These are phyloP conservation scores for Botryotinia narcissicola DNA, from an alignment of 2,329 filamentous ascomycete genomes.

Conservation along the genomic window DNA sequence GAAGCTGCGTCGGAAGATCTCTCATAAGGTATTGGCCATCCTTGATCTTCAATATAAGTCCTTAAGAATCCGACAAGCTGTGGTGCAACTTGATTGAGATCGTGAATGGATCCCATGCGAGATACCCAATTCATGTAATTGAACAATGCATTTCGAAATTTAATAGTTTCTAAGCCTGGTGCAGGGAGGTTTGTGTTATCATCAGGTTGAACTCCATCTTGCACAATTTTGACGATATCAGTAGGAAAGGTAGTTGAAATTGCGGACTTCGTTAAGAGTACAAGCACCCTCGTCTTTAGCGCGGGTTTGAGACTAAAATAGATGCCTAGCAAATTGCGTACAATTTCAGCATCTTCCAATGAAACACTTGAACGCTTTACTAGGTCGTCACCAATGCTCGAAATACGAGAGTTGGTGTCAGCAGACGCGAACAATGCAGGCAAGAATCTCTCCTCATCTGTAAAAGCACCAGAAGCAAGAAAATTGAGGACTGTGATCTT, in stretches of 20 bases:
- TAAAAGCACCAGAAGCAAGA: constrained; percentile 82
- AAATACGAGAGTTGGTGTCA: constrained; percentile 76
- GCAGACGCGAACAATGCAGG: constrained; percentile 81
- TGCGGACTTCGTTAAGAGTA: constrained; percentile 72
- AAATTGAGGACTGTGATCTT: constrained; percentile 69
- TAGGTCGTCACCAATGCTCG: constrained; percentile 83
- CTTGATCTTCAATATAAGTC: constrained; percentile 73
- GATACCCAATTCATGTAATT: constrained; percentile 86
- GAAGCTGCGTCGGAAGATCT: constrained; percentile 58
- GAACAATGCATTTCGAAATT: constrained; percentile 79
- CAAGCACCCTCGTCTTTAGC: constrained; percentile 74
- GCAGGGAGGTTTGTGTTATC: constrained; percentile 38
- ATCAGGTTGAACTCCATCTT: constrained; percentile 57
- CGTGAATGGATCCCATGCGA: constrained; percentile 61
- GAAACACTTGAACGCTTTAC: constrained; percentile 76
- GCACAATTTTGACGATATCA: constrained; percentile 66
- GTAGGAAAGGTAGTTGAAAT: constrained; percentile 67
- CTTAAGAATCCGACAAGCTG: constrained; percentile 67
- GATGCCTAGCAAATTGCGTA: constrained; percentile 66
- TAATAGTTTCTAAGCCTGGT: constrained; percentile 60
- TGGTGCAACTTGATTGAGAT: constrained; percentile 64
- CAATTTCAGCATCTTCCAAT: constrained; percentile 64
- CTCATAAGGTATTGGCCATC: constrained; percentile 71
- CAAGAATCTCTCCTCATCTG: constrained; percentile 76
- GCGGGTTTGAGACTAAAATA: constrained; percentile 72